Percentiles rank a stretch among this genome's conserved stretches.
Evolutionary conservation across 805 yeast genomes (phyloP).

Genomic region (Torulaspora franciscae): DNA sequence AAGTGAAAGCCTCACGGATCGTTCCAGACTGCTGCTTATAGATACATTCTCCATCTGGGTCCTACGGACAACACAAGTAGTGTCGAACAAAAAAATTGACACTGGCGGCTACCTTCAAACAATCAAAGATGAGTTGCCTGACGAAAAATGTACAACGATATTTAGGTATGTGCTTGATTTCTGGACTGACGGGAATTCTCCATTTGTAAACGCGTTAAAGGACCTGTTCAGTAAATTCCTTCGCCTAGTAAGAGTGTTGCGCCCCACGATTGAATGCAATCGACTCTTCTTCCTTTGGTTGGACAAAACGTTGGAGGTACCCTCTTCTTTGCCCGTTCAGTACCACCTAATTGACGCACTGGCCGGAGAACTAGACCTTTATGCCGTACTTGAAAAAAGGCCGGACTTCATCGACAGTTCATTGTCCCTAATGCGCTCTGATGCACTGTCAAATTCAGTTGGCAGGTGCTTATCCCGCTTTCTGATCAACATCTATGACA

Average conservation of each 20-base stretch:
- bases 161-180: slow-evolving; percentile 58
- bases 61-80: slow-evolving; percentile 47
- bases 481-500: slow-evolving; percentile 35
- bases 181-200: slow-evolving; percentile 67
- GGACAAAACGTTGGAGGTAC: slow-evolving; percentile 39
- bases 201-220: slow-evolving; percentile 62
- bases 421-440: slow-evolving; percentile 46
- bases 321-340: slow-evolving; percentile 52
- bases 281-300: slow-evolving; percentile 44
- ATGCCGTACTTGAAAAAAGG: slow-evolving; percentile 39
- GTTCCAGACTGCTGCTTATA: slow-evolving; percentile 38
- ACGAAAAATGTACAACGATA: slow-evolving; percentile 32
- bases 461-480: slow-evolving; percentile 52
- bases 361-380: slow-evolving; percentile 44
- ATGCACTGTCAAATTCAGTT: slow-evolving; percentile 60
- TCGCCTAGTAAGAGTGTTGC: slow-evolving; percentile 35
- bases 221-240: slow-evolving; percentile 56
- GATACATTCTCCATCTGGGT: slow-evolving; percentile 67
- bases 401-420: slow-evolving; percentile 47
- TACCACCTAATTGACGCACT: slow-evolving; percentile 58
- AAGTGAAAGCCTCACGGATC: slow-evolving; percentile 10
- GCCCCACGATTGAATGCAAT: slow-evolving; percentile 18
- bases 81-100: slow-evolving; percentile 19
- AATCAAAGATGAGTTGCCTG: slow-evolving; percentile 15
- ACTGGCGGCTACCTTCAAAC: slow-evolving; percentile 11